Evolutionary conservation across 805 yeast genomes (phyloP).

Genomic region (Sugiyamaella valdiviana): DNA sequence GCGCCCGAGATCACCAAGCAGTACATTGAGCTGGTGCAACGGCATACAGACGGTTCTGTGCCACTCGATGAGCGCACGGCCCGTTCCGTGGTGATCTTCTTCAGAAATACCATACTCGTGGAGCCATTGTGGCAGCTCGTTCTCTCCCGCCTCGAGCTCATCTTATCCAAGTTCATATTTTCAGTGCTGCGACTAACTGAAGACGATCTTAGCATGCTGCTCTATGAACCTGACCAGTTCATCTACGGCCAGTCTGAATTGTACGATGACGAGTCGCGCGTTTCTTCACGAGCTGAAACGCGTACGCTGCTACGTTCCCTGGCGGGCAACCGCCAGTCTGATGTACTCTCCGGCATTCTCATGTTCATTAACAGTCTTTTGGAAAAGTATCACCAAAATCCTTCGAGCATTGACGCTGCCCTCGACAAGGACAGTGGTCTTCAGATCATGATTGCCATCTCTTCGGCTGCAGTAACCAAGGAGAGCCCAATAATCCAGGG

Average conservation of each 20-base stretch:
- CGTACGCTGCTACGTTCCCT: conserved; percentile 6
- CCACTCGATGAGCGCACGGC: background rate
- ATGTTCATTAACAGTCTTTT: conserved; percentile 7
- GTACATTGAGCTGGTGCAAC: conserved; percentile 6
- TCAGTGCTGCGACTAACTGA: conserved; percentile 40
- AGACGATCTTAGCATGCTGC: conserved; percentile 63
- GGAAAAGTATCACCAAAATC: conserved; percentile 8
- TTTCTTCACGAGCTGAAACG: conserved; percentile 18
- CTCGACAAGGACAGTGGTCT: conserved; percentile 69
- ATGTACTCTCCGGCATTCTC: conserved; percentile 9
- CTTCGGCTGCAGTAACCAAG: conserved; percentile 32
- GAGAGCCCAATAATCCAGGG: conserved; percentile 47
- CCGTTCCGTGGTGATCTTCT: conserved; percentile 8
- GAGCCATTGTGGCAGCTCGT: conserved; percentile 12
- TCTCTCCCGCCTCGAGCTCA: conserved; percentile 5
- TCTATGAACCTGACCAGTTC: conserved; percentile 81
- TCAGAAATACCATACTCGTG: conserved; percentile 7
- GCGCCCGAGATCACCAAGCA: conserved; percentile 12
- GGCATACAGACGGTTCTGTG: background rate
- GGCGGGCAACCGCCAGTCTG: conserved; percentile 1
- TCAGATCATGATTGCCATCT: conserved; percentile 65
- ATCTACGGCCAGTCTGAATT: conserved; percentile 60
- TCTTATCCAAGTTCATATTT: conserved; percentile 9
- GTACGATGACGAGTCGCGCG: conserved; percentile 59
- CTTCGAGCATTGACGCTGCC: conserved; percentile 47